A percentile compares a stretch with the other conserved stretches of the same genome.
phyloP scores from a whole-genome alignment of 345 rosid genomes.

The Camelina hispida region DNA sequence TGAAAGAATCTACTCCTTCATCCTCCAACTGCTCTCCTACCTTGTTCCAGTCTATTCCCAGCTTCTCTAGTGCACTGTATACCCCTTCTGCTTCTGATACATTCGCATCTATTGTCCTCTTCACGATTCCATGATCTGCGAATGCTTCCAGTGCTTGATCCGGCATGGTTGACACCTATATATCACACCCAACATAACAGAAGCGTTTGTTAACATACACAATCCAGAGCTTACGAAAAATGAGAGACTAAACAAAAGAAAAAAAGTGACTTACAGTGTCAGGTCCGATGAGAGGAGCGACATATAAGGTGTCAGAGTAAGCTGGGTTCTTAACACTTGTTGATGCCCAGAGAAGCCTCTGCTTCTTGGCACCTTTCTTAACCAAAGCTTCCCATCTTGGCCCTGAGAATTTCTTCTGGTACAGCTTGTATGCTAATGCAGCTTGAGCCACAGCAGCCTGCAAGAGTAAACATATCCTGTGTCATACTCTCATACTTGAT shows the following conservation, averaged over 20 bases:
- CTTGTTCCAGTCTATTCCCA: conserved; percentile 85
- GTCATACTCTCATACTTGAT: conserved; percentile 8
- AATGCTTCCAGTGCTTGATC: conserved; percentile 98
- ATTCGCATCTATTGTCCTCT: conserved; percentile 88
- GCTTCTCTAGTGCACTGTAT: conserved; percentile 92
- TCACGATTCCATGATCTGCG: conserved; percentile 76
- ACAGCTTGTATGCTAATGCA: conserved; percentile 84
- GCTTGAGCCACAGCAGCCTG: conserved; percentile 99
- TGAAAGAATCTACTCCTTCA: conserved; percentile 94
- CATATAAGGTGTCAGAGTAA: conserved; percentile 86
- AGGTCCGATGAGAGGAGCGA: conserved; percentile 93
- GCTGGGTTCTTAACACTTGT: conserved; percentile 98
- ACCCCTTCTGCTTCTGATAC: conserved; percentile 94
- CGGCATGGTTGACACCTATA: conserved; percentile 98
- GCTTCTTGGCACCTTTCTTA: conserved; percentile 98
- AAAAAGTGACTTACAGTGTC: conserved; percentile 69
- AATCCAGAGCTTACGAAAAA: background rate
- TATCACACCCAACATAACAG: background rate
- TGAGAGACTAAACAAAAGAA: background rate
- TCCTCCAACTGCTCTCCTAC: conserved; percentile 86
- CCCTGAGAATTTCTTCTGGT: conserved; percentile 98
- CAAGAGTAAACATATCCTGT: conserved; percentile 28
- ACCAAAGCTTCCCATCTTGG: conserved; percentile 97
- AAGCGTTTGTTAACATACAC: conserved; percentile 14
- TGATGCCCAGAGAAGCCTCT: conserved; percentile 94